Conservation (phyloP, 2,329 filamentous ascomycete genomes). For the Phialophora expanda region DNA sequence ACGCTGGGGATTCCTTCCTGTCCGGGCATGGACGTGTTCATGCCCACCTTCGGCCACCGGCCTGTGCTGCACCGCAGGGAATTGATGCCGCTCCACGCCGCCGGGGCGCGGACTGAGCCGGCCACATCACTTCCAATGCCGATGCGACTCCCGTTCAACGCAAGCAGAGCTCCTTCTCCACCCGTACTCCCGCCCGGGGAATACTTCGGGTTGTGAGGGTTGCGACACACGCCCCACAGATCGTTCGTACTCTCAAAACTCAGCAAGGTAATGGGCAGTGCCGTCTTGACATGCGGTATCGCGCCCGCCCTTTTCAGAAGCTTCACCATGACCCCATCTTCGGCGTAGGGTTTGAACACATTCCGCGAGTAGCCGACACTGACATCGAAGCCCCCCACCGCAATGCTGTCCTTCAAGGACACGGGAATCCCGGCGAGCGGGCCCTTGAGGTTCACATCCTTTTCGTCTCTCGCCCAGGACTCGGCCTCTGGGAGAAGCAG, state of each 20-base stretch:
- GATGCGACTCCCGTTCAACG: conserved; percentile 79
- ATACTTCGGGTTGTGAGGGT: conserved; percentile 83
- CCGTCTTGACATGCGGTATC: conserved; percentile 91
- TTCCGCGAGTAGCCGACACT: conserved; percentile 80
- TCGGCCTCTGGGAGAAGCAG: conserved; percentile 80
- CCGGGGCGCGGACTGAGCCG: conserved; percentile 83
- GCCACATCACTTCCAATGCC: conserved; percentile 91
- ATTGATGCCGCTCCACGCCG: conserved; percentile 89
- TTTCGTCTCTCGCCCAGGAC: conserved; percentile 63
- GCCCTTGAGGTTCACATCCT: conserved; percentile 72
- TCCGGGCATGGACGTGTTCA: conserved; percentile 86
- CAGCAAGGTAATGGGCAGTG: conserved; percentile 81
- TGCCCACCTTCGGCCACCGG: conserved; percentile 84
- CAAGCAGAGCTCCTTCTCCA: conserved; percentile 81
- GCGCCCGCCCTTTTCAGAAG: conserved; percentile 86
- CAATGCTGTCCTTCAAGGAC: conserved; percentile 77
- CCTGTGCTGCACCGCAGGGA: conserved; percentile 85
- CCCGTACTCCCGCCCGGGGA: conserved; percentile 88
- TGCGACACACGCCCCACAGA: conserved; percentile 81
- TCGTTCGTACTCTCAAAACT: conserved; percentile 82
- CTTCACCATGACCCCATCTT: conserved; percentile 74
- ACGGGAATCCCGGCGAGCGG: conserved; percentile 87
- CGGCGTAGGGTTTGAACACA: conserved; percentile 66
- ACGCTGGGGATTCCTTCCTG: conserved; percentile 89
- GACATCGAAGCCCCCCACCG: conserved; percentile 81